phyloP scores from a whole-genome alignment of 345 rosid genomes.

The Ceriops decandra region DNA sequence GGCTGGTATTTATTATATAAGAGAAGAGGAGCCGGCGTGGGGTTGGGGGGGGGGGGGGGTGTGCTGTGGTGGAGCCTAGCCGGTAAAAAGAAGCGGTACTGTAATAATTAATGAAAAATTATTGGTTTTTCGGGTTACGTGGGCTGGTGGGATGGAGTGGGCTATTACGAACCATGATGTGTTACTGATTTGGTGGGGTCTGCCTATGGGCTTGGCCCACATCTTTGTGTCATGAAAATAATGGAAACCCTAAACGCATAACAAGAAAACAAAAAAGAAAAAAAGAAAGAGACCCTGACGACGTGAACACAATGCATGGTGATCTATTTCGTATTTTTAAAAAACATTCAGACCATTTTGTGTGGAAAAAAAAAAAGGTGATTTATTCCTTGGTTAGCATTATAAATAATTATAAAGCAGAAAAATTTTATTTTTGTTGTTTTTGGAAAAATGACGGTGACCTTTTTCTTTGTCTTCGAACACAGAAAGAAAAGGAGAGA shows the following conservation, averaged over 20 bases:
- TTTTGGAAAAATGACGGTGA: too few relatives aligned
- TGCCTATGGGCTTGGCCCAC: constrained; percentile 10
- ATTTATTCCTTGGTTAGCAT: too few relatives aligned
- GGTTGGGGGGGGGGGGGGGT: not conserved
- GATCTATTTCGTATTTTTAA: too few relatives aligned
- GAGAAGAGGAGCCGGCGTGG: not conserved
- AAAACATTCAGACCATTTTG: too few relatives aligned
- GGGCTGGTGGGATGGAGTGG: constrained; percentile 14
- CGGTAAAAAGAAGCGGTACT: not conserved
- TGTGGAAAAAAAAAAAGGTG: too few relatives aligned
- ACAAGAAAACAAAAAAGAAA: not conserved
- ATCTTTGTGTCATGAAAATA: not conserved
- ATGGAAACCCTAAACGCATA: not conserved
- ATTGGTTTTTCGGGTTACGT: not conserved
- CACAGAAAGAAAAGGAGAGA: too few relatives aligned
- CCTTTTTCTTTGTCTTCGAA: too few relatives aligned
- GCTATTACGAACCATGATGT: constrained; percentile 15
- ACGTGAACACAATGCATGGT: too few relatives aligned
- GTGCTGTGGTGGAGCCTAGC: not conserved
- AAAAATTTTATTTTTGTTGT: too few relatives aligned
- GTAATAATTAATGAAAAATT: not conserved
- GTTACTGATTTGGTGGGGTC: constrained; percentile 27
- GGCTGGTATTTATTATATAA: not conserved
- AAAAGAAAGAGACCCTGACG: too few relatives aligned
- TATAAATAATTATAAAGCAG: too few relatives aligned